A percentile compares a stretch with the other conserved stretches of the same genome.
These are phyloP conservation scores for Termitomyces titanicus DNA, from an alignment of 768 basidiomycete genomes.

Conservation along the genomic window DNA sequence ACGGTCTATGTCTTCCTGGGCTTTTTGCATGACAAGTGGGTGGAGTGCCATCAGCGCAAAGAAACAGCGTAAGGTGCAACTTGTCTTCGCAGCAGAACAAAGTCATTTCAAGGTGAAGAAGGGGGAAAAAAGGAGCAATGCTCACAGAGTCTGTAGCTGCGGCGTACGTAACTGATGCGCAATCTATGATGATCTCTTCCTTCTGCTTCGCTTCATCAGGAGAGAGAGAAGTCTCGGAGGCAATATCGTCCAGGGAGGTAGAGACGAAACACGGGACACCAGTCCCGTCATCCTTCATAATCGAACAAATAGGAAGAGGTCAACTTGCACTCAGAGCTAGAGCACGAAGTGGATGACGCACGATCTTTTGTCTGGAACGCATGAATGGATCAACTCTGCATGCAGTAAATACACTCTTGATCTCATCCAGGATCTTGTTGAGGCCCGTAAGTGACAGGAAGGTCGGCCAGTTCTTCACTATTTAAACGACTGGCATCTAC, in stretches of 20 bases:
- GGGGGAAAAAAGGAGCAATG: neutral
- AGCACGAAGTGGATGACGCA: neutral
- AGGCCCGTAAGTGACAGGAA: slow-evolving; percentile 4
- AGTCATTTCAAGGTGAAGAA: neutral
- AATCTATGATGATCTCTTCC: slow-evolving; percentile 17
- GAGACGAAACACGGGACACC: slow-evolving; percentile 10
- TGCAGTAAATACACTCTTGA: slow-evolving; percentile 4
- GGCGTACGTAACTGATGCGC: slow-evolving; percentile 13
- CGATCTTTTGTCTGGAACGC: slow-evolving; percentile 9
- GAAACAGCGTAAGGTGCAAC: slow-evolving; percentile 2
- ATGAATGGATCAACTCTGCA: slow-evolving; percentile 7
- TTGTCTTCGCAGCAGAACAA: slow-evolving; percentile 3
- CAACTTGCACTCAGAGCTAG: neutral
- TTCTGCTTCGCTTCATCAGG: slow-evolving; percentile 4
- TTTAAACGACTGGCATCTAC: neutral
- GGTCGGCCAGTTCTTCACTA: slow-evolving; percentile 8
- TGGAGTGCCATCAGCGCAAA: slow-evolving; percentile 11
- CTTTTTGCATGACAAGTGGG: slow-evolving; percentile 9
- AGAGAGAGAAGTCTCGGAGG: slow-evolving; percentile 3
- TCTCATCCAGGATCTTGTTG: neutral
- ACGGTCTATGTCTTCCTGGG: slow-evolving; percentile 11
- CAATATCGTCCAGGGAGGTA: slow-evolving; percentile 5
- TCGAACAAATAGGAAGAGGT: neutral
- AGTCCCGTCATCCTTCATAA: slow-evolving; percentile 6
- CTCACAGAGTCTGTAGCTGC: slow-evolving; percentile 12